Percentiles rank a stretch among this genome's conserved stretches.
Conservation (phyloP, 2,329 filamentous ascomycete species). For the Beauveria asiatica region DNA sequence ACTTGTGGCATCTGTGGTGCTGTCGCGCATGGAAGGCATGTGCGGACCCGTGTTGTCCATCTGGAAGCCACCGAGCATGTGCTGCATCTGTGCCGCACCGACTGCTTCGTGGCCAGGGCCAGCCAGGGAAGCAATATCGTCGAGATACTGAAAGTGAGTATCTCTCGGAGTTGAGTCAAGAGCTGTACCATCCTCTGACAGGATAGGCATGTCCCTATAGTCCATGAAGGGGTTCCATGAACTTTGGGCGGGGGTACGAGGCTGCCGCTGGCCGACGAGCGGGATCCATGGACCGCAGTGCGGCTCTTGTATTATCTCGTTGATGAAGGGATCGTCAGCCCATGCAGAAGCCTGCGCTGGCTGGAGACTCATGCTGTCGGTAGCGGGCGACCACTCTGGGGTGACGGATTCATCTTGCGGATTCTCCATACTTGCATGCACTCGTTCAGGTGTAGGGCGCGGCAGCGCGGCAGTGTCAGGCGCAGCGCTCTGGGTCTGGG, state of each 20-base stretch:
- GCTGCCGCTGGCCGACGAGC: not conserved
- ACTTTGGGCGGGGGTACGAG: not conserved
- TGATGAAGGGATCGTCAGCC: not conserved
- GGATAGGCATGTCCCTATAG: not conserved
- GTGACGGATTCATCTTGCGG: not conserved
- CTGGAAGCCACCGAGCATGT: not conserved
- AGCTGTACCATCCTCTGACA: constrained; percentile 2
- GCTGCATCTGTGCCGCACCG: not conserved
- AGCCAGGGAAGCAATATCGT: not conserved
- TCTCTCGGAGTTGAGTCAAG: not conserved
- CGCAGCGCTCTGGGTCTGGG: not conserved
- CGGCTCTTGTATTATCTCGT: not conserved
- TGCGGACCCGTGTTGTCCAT: not conserved
- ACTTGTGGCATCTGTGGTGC: not conserved
- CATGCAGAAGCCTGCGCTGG: not conserved
- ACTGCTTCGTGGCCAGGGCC: not conserved
- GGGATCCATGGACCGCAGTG: not conserved
- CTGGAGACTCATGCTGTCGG: not conserved
- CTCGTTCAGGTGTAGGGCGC: not conserved
- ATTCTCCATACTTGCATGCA: not conserved
- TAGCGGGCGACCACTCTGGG: not conserved
- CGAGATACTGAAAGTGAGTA: not conserved
- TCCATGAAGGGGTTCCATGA: not conserved
- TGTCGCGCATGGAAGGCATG: constrained; percentile 3
- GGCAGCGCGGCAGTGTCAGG: not conserved